Evolutionary conservation across 192 early-diverging fungal species (phyloP), one percentile per base, ranked within the genome.

Genomic region (Lobosporangium transversale): DNA sequence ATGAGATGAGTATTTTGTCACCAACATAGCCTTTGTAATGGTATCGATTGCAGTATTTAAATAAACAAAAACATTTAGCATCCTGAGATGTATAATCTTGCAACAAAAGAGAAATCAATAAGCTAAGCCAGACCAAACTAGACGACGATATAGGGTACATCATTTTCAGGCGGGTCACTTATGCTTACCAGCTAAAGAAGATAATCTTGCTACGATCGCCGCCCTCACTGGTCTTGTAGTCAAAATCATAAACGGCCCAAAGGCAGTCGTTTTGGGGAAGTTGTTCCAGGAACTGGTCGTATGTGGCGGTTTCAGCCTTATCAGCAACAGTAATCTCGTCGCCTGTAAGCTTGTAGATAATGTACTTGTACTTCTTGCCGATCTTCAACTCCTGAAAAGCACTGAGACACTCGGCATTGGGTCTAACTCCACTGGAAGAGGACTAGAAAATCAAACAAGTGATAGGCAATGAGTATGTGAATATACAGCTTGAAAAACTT

Each of bases 211-310:
- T 93, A 81, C 93, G 86, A 37, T 70, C 63, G 44, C 93, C 93
- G 44, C 93, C 93, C 11, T 84, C 89, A 14, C 87, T 48, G 45
- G 85, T 86, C 51, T 81, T 74, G 73, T 86, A 97, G 40, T 93
- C 87, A 78, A 97, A 91, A 79, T 98, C 96, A 67, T 92, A 97
- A 12, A 97, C 89, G 55, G 89, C 93, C 68, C 91, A 98, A 62
- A 94, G 92, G 79, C 94, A 90, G 40, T 90, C 86, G 31, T 84
- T 63, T 0, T 43, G 15, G 29, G 93, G 93, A 26, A 98, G 85
- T 2, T 75, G 24, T 0, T 18, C 36, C 18, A 94, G 30, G 68
- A 98, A 98, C 17, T 84, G 81, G 31, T 91, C 87, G 73, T 94
- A 98, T 21, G 65, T 49, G 43, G 59, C 78, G 21, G 68, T 49